These are phyloP conservation scores for Pythium plurisporium DNA, from an alignment of 352 stramenopile genomes.

Conservation along the genomic window DNA sequence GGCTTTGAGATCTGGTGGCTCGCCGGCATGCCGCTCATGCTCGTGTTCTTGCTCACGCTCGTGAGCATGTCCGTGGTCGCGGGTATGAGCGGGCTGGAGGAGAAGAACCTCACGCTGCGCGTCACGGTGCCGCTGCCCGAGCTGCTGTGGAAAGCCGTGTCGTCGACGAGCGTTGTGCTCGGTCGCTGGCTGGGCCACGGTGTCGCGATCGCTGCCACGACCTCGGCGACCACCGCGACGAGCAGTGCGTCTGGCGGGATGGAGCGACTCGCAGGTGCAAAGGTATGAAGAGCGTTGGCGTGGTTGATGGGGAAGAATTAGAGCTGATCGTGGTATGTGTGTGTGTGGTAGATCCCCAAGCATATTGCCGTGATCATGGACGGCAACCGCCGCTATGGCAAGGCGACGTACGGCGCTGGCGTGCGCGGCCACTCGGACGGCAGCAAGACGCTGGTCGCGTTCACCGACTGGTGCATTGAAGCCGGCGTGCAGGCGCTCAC, in stretches of 20 bases:
- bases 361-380: constrained; percentile 97
- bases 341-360: constrained; percentile 45
- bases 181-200: constrained; percentile 7
- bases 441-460: constrained; percentile 93
- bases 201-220: background rate
- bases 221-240: background rate
- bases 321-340: background rate
- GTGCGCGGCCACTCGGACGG: constrained; percentile 93
- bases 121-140: constrained; percentile 18
- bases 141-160: constrained; percentile 8
- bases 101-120: constrained; percentile 32
- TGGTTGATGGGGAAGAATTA: background rate
- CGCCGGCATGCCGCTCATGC: constrained; percentile 66
- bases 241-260: too few relatives aligned
- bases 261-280: constrained; percentile 13
- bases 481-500: constrained; percentile 88
- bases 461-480: constrained; percentile 96
- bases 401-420: constrained; percentile 65
- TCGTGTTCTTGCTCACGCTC: constrained; percentile 69
- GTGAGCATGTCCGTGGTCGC: constrained; percentile 69
- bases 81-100: constrained; percentile 44
- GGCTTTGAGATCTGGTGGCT: constrained; percentile 87
- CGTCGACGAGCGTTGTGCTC: background rate
- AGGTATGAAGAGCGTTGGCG: background rate
- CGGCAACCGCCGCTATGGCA: constrained; percentile 94